A percentile compares a stretch with the other conserved stretches of the same genome.
Conservation (phyloP, 208 protist genomes). For the Strigomonas oncopelti region DNA sequence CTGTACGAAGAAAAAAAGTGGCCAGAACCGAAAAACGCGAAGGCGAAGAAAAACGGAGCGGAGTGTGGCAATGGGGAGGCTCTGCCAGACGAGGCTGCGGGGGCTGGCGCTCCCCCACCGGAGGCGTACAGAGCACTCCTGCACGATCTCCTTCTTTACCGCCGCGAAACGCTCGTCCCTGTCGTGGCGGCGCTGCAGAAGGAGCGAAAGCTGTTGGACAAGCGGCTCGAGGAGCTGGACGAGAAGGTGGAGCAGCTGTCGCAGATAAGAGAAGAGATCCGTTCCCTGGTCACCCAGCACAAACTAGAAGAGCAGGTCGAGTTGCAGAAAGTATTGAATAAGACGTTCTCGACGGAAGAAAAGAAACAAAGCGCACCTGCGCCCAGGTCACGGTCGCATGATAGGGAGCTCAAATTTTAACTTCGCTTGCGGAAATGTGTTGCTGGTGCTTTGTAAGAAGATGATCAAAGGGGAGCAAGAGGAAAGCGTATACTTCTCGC, state of each 20-base stretch:
- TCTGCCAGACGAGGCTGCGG: neutral
- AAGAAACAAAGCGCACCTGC: too few species aligned
- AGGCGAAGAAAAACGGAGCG: neutral
- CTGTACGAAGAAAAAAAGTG: neutral
- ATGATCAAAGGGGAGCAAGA: too few species aligned
- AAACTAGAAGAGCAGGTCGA: conserved; percentile 4
- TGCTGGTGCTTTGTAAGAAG: too few species aligned
- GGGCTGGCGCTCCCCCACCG: neutral
- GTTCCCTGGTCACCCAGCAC: conserved; percentile 28
- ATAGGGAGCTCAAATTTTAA: too few species aligned
- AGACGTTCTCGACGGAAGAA: too few species aligned
- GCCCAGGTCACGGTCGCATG: too few species aligned
- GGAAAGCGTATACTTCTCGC: too few species aligned
- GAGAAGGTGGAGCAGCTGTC: conserved; percentile 47
- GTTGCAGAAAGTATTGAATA: neutral
- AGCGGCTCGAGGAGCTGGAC: conserved; percentile 47
- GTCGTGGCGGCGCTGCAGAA: conserved; percentile 50
- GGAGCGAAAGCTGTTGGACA: conserved; percentile 51
- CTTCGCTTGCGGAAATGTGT: too few species aligned
- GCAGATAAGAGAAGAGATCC: conserved; percentile 67
- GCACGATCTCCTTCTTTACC: conserved; percentile 71
- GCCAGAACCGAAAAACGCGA: neutral
- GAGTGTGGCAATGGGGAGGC: neutral
- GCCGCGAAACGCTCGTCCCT: conserved; percentile 55
- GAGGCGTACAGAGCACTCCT: conserved; percentile 74